These are phyloP conservation scores for Rhytidiadelphus loreus DNA, from an alignment of 225 moss, liverwort and hornwort species.

Conservation along the genomic window DNA sequence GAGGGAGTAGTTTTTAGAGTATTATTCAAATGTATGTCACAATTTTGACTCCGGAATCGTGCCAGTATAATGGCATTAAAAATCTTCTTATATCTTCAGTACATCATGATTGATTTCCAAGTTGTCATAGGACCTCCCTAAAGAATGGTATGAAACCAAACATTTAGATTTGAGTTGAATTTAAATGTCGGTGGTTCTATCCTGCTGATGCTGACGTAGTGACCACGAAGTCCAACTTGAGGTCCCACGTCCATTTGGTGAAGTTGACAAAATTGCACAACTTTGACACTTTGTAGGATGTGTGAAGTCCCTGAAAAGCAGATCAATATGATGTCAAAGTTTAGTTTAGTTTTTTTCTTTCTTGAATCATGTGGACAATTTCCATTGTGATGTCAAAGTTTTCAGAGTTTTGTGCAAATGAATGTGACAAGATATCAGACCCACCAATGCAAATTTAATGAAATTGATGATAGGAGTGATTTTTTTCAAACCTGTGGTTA, in stretches of 20 bases:
- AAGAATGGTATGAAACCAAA: background rate
- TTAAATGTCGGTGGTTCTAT: background rate
- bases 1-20: background rate
- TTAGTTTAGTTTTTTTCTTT: too few relatives aligned
- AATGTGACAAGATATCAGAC: too few relatives aligned
- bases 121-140: background rate
- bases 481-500: too few relatives aligned
- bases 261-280: background rate
- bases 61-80: background rate
- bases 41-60: background rate
- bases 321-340: background rate
- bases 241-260: background rate
- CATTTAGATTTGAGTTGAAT: background rate
- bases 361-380: too few relatives aligned
- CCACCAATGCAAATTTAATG: too few relatives aligned
- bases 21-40: background rate
- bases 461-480: too few relatives aligned
- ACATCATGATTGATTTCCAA: background rate
- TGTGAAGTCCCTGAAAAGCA: background rate
- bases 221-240: background rate
- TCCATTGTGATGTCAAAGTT: background rate
- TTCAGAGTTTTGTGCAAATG: background rate
- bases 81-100: background rate
- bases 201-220: background rate
- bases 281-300: background rate